Evolutionary conservation across 495 filamentous ascomycete species (phyloP).

Genomic region (Penicillium argentinense): DNA sequence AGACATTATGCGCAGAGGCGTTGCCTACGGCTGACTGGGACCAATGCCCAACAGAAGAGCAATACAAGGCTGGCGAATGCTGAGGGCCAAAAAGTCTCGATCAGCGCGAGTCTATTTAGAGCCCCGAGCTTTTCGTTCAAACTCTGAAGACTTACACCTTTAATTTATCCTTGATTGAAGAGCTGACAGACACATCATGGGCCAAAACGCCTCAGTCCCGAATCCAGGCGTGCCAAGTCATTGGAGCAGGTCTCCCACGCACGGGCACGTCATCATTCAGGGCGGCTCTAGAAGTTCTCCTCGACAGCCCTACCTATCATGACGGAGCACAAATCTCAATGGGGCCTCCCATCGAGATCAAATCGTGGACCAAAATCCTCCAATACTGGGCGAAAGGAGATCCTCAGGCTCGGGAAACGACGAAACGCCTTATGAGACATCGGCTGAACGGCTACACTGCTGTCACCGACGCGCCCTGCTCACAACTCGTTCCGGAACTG

Average conservation of each 20-base stretch:
- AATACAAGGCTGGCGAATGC: no score
- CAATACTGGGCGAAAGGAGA: conserved; percentile 7
- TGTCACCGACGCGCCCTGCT: conserved; percentile 15
- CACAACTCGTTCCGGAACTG: conserved; percentile 13
- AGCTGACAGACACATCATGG: no score
- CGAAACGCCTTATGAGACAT: conserved; percentile 6
- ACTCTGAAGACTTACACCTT: no score
- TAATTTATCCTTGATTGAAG: no score
- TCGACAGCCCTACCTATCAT: conserved; percentile 29
- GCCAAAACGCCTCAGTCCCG: conserved; percentile 19
- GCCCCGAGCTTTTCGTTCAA: no score
- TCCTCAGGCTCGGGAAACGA: background rate
- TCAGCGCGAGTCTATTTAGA: no score
- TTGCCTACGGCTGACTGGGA: no score
- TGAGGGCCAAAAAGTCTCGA: no score
- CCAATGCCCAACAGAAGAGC: no score
- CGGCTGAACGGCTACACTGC: conserved; percentile 13
- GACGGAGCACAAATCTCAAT: conserved; percentile 18
- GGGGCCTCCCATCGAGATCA: conserved; percentile 12
- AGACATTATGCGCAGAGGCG: no score
- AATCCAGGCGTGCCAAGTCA: conserved; percentile 37
- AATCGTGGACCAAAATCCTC: conserved; percentile 13
- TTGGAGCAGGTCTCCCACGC: conserved; percentile 48
- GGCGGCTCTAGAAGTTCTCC: conserved; percentile 40
- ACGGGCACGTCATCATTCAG: conserved; percentile 51